Evolutionary conservation across 495 filamentous ascomycete species (phyloP), one percentile per base, ranked within the genome.

Genomic region (Penicillium riverlandense): DNA sequence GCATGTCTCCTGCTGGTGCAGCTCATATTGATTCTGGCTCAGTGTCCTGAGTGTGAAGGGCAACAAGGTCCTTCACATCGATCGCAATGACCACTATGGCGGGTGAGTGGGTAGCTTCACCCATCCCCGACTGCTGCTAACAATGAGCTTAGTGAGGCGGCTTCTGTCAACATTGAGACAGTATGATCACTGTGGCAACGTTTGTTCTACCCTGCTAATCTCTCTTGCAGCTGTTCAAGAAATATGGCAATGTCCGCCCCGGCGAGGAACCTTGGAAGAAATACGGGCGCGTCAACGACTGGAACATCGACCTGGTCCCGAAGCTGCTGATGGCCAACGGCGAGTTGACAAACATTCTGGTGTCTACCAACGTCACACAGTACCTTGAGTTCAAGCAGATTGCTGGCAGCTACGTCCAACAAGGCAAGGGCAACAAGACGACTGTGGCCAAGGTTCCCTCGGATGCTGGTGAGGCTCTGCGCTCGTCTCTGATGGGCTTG

Each of bases 311-410:
- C 59, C 76, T 99, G 52, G 89, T 97, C 37, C 91, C 92, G 47
- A 99, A 99, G 76, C 79, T 99, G 41, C 75, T 99, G 61, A 97
- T 99, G 90, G 87, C 92, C 13, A 95, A 95, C 57, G 92, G 92
- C 61, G 90, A 99, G 71, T 76, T 99, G 63, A 99, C 92, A 48
- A 97, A 96, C 66, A 96, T 96, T 63, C 76, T 96, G 54, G 88
- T 95, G 39, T 94, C 88, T 29, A 97, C 92, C 60, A 90, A 96
- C 59, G 92, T 98, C 44, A 98, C 92, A 47, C 74, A 88, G 64
- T 98, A 97, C 69, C 85, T 97, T 46, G 92, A 97, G 57, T 96
- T 99, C 75, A 91, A 90, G 75, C 92, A 96, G 70, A 91, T 99
- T 37, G 94, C 90, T 39, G 92, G 92, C 59, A 95, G 88, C 75